Percentiles rank a stretch among this genome's conserved stretches.
Evolutionary conservation across 2,329 filamentous ascomycete genomes (phyloP).

Genomic region (Claviceps sp.): DNA sequence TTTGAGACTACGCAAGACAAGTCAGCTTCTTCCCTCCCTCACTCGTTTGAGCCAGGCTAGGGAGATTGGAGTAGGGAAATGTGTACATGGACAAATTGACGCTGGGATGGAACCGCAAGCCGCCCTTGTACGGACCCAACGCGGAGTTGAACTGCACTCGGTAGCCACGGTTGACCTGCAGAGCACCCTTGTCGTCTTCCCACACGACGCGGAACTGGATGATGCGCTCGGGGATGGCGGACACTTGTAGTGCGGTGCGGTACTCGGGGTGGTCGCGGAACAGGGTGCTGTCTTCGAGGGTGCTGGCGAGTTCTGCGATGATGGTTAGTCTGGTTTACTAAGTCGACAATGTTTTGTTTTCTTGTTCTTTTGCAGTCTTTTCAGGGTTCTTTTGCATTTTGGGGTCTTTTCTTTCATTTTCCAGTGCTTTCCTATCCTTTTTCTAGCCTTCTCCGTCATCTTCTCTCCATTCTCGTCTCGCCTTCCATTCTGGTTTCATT

Average conservation of each 20-base stretch:
- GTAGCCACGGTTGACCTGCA: slow-evolving; percentile 89
- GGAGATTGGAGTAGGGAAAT: neutral
- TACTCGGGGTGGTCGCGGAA: slow-evolving; percentile 94
- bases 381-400: too few relatives aligned
- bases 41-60: neutral
- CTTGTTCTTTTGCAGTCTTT: too few relatives aligned
- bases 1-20: slow-evolving; percentile 50
- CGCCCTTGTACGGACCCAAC: slow-evolving; percentile 95
- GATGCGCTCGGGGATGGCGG: slow-evolving; percentile 83
- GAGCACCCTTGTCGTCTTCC: slow-evolving; percentile 83
- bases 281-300: slow-evolving; percentile 83
- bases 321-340: neutral
- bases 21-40: neutral
- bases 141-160: slow-evolving; percentile 98
- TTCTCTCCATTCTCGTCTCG: too few relatives aligned
- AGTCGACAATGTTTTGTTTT: too few relatives aligned
- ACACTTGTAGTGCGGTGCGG: slow-evolving; percentile 76
- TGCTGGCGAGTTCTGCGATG: slow-evolving; percentile 71
- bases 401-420: too few relatives aligned
- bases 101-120: slow-evolving; percentile 84
- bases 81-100: slow-evolving; percentile 58
- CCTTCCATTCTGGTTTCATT: neutral
- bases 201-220: slow-evolving; percentile 96
- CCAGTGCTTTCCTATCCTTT: too few relatives aligned
- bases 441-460: too few relatives aligned